phyloP scores from a whole-genome alignment of 2,329 filamentous ascomycete genomes.

The Xylaria sp. region DNA sequence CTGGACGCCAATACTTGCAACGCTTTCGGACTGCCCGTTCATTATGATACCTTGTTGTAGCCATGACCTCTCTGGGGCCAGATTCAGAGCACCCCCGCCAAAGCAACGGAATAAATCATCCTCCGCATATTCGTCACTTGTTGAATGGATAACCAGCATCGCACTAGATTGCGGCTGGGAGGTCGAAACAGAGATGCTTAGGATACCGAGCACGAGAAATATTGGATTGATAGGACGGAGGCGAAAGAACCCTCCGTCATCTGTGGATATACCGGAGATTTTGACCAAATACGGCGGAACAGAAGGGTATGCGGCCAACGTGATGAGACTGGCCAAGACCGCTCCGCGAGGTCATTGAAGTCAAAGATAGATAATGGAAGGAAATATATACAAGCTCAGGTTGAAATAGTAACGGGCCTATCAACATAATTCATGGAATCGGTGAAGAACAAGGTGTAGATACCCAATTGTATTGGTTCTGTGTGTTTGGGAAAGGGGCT shows the following conservation, averaged over 20 bases:
- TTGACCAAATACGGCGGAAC: slow-evolving; percentile 58
- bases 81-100: slow-evolving; percentile 68
- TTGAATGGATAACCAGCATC: slow-evolving; percentile 74
- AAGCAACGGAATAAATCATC: slow-evolving; percentile 52
- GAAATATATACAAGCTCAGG: too few species aligned
- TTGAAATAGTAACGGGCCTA: neutral
- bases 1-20: slow-evolving; percentile 90
- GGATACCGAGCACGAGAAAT: slow-evolving; percentile 92
- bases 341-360: slow-evolving; percentile 45
- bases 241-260: slow-evolving; percentile 32
- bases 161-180: slow-evolving; percentile 73
- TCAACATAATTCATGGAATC: neutral
- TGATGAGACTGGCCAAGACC: slow-evolving; percentile 62
- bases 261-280: slow-evolving; percentile 48
- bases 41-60: slow-evolving; percentile 96
- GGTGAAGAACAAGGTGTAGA: neutral
- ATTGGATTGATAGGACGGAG: slow-evolving; percentile 74
- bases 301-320: slow-evolving; percentile 60
- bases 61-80: slow-evolving; percentile 77
- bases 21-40: slow-evolving; percentile 76
- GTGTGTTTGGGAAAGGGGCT: neutral
- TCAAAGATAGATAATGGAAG: neutral
- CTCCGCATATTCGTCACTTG: slow-evolving; percentile 82
- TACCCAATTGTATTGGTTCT: neutral
- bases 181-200: slow-evolving; percentile 80